phyloP scores from a whole-genome alignment of 495 filamentous ascomycete genomes.

The Baudoinia panamericana region DNA sequence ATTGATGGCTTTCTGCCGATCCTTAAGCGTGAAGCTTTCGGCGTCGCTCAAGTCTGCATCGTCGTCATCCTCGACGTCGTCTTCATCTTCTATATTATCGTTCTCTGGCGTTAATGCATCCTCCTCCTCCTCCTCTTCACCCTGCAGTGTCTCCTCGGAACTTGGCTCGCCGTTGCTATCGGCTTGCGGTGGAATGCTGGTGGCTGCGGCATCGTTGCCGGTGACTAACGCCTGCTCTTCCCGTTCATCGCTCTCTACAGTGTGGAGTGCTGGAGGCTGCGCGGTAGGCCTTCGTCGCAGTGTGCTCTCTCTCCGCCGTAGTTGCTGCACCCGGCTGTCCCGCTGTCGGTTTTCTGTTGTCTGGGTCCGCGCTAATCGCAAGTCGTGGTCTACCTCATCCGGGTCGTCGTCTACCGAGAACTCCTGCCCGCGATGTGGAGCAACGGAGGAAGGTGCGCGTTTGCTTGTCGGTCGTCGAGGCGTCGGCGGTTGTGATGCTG shows the following conservation, averaged over 20 bases:
- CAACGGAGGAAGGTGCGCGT: conserved; percentile 58
- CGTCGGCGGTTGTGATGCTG: conserved; percentile 37
- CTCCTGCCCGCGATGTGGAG: conserved; percentile 67
- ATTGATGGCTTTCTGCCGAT: conserved; percentile 96
- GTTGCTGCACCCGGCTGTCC: conserved; percentile 16
- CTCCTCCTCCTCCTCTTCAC: conserved; percentile 31
- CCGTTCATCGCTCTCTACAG: conserved; percentile 26
- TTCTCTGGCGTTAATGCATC: conserved; percentile 36
- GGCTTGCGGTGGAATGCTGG: conserved; percentile 21
- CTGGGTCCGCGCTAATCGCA: conserved; percentile 13
- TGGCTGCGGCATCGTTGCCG: conserved; percentile 11
- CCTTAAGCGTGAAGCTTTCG: conserved; percentile 61
- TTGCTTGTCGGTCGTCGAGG: conserved; percentile 47
- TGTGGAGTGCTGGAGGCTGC: conserved; percentile 44
- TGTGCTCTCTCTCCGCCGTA: conserved; percentile 48
- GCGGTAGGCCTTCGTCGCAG: conserved; percentile 50
- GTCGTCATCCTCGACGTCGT: conserved; percentile 49
- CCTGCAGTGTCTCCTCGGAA: conserved; percentile 25
- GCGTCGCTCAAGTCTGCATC: conserved; percentile 34
- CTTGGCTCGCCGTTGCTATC: conserved; percentile 21
- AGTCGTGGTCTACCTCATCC: conserved; percentile 60
- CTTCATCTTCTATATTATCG: conserved; percentile 41
- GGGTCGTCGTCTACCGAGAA: conserved; percentile 92
- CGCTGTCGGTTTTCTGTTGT: conserved; percentile 19
- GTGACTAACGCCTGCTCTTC: conserved; percentile 16